These are phyloP conservation scores for Hyphopichia burtonii DNA, from an alignment of 1,139 yeast genomes.

Conservation along the genomic window DNA sequence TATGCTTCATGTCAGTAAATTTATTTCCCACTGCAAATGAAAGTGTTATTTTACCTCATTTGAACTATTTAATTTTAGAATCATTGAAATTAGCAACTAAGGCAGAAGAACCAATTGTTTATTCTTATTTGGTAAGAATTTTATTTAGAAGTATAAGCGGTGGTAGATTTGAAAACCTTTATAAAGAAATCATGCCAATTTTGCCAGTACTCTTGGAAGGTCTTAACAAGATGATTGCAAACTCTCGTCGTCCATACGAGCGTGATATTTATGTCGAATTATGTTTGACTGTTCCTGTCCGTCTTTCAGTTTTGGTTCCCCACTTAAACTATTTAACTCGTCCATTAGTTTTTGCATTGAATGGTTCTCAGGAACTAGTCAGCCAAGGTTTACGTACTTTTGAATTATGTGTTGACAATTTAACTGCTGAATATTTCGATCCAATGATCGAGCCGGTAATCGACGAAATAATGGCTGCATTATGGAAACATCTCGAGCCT, in stretches of 20 bases:
- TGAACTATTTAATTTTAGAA: constrained; percentile 76
- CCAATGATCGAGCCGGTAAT: constrained; percentile 96
- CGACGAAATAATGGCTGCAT: constrained; percentile 88
- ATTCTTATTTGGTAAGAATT: constrained; percentile 84
- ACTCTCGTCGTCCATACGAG: constrained; percentile 86
- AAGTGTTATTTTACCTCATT: constrained; percentile 80
- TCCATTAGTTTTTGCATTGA: constrained; percentile 87
- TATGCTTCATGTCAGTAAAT: constrained; percentile 94
- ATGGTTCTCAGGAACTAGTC: constrained; percentile 87
- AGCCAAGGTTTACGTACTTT: constrained; percentile 92
- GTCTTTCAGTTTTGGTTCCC: constrained; percentile 90
- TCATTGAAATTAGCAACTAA: constrained; percentile 78
- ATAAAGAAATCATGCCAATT: constrained; percentile 89
- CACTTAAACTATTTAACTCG: constrained; percentile 84
- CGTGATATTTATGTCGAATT: constrained; percentile 91
- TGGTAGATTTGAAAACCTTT: constrained; percentile 87
- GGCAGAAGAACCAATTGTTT: constrained; percentile 90
- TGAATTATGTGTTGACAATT: constrained; percentile 94
- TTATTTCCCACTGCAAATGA: constrained; percentile 88
- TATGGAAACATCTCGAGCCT: constrained; percentile 90
- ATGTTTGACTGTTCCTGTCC: constrained; percentile 92
- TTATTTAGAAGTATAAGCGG: constrained; percentile 94
- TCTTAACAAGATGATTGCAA: constrained; percentile 75
- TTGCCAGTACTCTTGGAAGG: constrained; percentile 84
- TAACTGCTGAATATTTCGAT: constrained; percentile 95